These are phyloP conservation scores for Penicillium silybi DNA, from an alignment of 495 filamentous ascomycete genomes.

Conservation along the genomic window DNA sequence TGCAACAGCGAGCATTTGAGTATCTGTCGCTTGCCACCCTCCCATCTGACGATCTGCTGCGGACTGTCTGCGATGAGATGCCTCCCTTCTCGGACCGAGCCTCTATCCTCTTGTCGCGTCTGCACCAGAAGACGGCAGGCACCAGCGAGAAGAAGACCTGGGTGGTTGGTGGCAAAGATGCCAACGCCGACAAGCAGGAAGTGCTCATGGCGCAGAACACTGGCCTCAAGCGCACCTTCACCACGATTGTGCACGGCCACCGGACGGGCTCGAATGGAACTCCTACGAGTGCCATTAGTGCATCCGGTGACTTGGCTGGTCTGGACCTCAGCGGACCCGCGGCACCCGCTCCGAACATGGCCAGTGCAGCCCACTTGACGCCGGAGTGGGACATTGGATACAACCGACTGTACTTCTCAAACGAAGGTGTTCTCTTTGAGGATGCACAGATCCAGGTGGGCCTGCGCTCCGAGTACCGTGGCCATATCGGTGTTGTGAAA, in stretches of 20 bases:
- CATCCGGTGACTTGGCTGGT: constrained; percentile 66
- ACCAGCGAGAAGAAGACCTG: constrained; percentile 93
- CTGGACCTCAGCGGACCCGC: constrained; percentile 66
- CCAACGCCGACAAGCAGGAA: constrained; percentile 76
- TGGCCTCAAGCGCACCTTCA: constrained; percentile 82
- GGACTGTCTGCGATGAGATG: constrained; percentile 98
- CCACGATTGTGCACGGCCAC: constrained; percentile 49
- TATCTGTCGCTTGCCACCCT: constrained; percentile 84
- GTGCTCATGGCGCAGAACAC: constrained; percentile 77
- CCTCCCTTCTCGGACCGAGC: constrained; percentile 95
- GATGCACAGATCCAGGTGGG: constrained; percentile 93
- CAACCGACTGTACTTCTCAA: constrained; percentile 70
- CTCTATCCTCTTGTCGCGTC: constrained; percentile 83
- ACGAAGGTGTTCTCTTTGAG: constrained; percentile 90
- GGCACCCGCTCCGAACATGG: constrained; percentile 72
- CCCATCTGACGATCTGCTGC: constrained; percentile 84
- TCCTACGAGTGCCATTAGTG: constrained; percentile 25
- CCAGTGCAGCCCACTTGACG: constrained; percentile 85
- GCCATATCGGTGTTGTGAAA: constrained; percentile 89
- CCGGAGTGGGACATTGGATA: constrained; percentile 94
- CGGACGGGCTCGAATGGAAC: constrained; percentile 49
- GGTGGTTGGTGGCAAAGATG: constrained; percentile 92
- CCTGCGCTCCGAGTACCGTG: constrained; percentile 88
- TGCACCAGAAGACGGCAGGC: constrained; percentile 88
- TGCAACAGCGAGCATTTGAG: constrained; percentile 96